Base-by-base conservation (phyloP, 2,329 filamentous ascomycete genomes). In the Verticillium isaacii region DNA sequence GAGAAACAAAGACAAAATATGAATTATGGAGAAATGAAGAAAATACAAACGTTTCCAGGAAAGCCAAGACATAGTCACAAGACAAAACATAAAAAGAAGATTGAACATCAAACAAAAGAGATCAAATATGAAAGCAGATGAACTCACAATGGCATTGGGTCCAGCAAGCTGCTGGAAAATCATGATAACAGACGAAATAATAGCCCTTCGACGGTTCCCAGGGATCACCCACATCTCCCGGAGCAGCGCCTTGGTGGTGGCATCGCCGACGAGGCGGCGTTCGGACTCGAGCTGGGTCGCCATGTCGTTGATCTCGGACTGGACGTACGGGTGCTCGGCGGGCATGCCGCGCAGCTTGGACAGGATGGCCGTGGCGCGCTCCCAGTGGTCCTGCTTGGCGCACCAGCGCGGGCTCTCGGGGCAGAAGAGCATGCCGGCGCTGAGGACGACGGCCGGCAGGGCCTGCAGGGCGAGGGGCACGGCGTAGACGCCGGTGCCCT, bases 161-260 rank as follows among this genome's bases (percentile, higher is more conserved):
- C 87, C 88, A 0, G 88, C 91, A 84, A 91, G 89, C 71, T 91
- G 88, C 72, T 92, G 89, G 71, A 86, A 90, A 45, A 90, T 76
- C 88, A 88, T 79, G 59, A 85, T 73, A 2, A 75, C 45, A 57
- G 91, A 83, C 34, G 85, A 87, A 61, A 90, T 82, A 56, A 89
- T 72, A 2, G 83, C 85, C 58, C 88, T 82, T 68, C 88, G 88
- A 62, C 88, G 80, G 74, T 91, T 88, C 1, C 81, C 81, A 1
- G 80, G 75, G 60, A 87, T 81, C 6, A 78, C 74, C 78, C 82
- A 87, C 81, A 89, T 88, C 72, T 90, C 88, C 67, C 80, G 85
- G 68, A 86, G 80, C 17, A 89, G 75, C 60, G 86, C 84, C 80
- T 80, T 83, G 64, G 77, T 78, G 19, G 71, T 78, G 15, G 82